Base-by-base conservation (phyloP, 257 asterid genomes). In the Solanum chmielewskii region DNA sequence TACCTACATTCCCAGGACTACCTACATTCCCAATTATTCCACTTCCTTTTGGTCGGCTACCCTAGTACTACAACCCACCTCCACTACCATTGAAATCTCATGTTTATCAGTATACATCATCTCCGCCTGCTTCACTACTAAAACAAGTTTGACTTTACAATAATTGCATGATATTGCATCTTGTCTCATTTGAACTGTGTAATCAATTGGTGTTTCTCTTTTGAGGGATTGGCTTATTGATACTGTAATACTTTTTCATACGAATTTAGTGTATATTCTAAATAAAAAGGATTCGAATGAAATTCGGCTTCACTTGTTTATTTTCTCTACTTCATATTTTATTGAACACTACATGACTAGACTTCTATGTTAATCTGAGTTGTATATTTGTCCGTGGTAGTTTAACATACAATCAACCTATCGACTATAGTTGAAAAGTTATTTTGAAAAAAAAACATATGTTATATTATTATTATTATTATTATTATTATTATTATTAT, bases 1-100 rank as follows among this genome's bases (percentile, higher is more conserved):
- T 13, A 6, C 2, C 5, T 3, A 10, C 41, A 29, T 1, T n/a
- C 3, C 16, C 0, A 25, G n/a, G 6, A 6, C 11, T 13, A 6
- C 2, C 5, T 3, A 10, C 41, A 29, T 1, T n/a, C 3, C 16
- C 0, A 25, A 2, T 9, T 27, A 7, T 0, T 0, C 76, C 76
- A 14, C 31, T 29, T 29, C 6, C 41, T 11, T 1, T 16, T 71
- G 13, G 5, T 71, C 45, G 11, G 39, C 47, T 7, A 35, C 80
- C 9, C 15, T 73, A 73, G 80, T 35, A 35, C 4, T 35, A 35
- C 0, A 35, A 18, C 47, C 3, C 29, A 20, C 47, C 47, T 73
- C 47, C 80, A 10, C 80, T 35, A 73, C 9, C 27, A 73, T 35
- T 73, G 47, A 73, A 73, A 35, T 73, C 4, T 73, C 80, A 73